Evolutionary conservation across 2,329 filamentous ascomycete species (phyloP).

Genomic region (Fusarium sp.): DNA sequence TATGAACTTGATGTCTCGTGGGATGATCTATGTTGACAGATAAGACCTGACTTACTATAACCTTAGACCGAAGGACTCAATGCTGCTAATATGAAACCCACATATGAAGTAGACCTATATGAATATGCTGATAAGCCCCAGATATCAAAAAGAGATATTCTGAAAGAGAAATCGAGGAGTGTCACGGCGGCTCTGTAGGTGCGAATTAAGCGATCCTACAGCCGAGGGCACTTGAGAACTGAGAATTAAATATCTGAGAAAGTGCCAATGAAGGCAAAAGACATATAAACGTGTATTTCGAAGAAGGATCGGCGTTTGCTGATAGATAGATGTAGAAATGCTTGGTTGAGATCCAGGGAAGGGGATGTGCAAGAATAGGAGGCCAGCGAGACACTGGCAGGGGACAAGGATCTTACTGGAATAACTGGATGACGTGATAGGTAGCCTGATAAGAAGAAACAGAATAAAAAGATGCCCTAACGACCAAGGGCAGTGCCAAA

Average conservation of each 20-base stretch:
- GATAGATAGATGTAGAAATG: not conserved
- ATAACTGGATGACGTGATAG: not conserved
- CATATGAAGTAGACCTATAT: too few species aligned
- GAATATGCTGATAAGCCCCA: too few species aligned
- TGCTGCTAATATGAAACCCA: too few species aligned
- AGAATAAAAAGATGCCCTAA: not conserved
- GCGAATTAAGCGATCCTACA: too few species aligned
- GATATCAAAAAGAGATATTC: too few species aligned
- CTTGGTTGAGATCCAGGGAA: fast-evolving
- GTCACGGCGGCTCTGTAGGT: not conserved
- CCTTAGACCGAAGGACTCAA: too few species aligned
- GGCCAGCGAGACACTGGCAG: not conserved
- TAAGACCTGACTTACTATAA: too few species aligned
- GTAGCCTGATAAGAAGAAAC: too few species aligned
- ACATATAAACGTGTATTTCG: fast-evolving
- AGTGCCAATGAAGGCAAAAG: not conserved
- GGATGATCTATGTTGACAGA: too few species aligned
- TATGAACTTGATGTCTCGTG: too few species aligned
- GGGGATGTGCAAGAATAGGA: not conserved
- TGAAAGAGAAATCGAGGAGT: not conserved
- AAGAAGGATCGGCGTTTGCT: fast-evolving
- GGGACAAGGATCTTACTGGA: too few species aligned
- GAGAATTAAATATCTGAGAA: too few species aligned
- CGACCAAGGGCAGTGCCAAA: not conserved
- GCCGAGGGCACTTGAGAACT: not conserved